Base-by-base conservation (phyloP, 495 filamentous ascomycete species). In the Tuber calosporum region DNA sequence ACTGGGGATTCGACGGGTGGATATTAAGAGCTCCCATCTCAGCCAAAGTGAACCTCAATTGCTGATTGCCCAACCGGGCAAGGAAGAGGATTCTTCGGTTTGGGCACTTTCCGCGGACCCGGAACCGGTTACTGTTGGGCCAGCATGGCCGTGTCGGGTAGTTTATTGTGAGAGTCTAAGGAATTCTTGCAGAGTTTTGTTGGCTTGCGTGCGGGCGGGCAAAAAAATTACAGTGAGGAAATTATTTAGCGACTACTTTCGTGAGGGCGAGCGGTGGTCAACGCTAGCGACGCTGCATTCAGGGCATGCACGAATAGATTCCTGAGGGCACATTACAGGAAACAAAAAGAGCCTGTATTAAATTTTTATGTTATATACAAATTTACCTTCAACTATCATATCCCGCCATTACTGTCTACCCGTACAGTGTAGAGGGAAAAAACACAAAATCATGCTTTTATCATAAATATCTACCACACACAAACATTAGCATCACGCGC, bases 21-120 rank as follows among this genome's bases (percentile, higher is more conserved):
- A n/a, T n/a, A n/a, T n/a, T n/a, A n/a, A n/a, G n/a, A n/a, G n/a
- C n/a, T n/a, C n/a, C n/a, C n/a, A n/a, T n/a, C n/a, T n/a, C n/a
- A n/a, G n/a, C n/a, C n/a, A n/a, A n/a, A n/a, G n/a, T n/a, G n/a
- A n/a, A n/a, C n/a, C n/a, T n/a, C n/a, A n/a, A n/a, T n/a, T 96
- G 2, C 95, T 97, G 67, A 99, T 97, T 0, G 95, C 95, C 95
- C 95, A 99, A 58, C 96, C 95, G 7, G 94, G 89, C 96, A 94
- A 97, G 37, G 76, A n/a, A n/a, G n/a, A 78, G 4, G 74, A 78
- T 62, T 78, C 75, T 42, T 82, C 82, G 1, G 86, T 81, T 71
- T 91, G 89, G 7, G 88, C 86, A 1, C 91, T 95, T 72, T 89
- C 90, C 84, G 75, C 69, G 1, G 82, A 41, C 4, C 77, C 83